These are phyloP conservation scores for Colletotrichum viniferum DNA, from an alignment of 2,329 filamentous ascomycete species.

Conservation along the genomic window DNA sequence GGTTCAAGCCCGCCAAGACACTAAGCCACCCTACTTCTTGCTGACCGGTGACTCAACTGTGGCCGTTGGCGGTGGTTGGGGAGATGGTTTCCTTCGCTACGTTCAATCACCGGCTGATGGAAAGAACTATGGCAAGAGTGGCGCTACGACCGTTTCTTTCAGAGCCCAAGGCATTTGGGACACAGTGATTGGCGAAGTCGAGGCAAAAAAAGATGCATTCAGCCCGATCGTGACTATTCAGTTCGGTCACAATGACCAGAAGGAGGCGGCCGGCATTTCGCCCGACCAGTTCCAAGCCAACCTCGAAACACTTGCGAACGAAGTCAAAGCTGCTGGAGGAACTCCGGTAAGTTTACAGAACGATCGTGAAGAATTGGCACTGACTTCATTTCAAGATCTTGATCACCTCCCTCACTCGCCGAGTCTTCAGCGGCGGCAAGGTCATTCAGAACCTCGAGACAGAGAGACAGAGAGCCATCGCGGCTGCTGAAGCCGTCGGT, in stretches of 20 bases:
- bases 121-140: slow-evolving; percentile 60
- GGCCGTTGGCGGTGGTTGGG: slow-evolving; percentile 57
- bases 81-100: slow-evolving; percentile 60
- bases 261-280: slow-evolving; percentile 48
- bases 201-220: slow-evolving; percentile 35
- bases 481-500: slow-evolving; percentile 44
- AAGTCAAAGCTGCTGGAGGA: slow-evolving; percentile 47
- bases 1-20: not conserved
- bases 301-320: slow-evolving; percentile 49
- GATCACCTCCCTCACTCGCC: slow-evolving; percentile 58
- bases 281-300: slow-evolving; percentile 55
- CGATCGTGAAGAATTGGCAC: not conserved
- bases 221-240: slow-evolving; percentile 35
- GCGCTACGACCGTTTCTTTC: slow-evolving; percentile 62
- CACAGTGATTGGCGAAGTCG: slow-evolving; percentile 47
- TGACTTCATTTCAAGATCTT: slow-evolving; percentile 40
- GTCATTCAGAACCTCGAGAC: slow-evolving; percentile 53
- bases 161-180: slow-evolving; percentile 56
- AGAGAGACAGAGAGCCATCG: slow-evolving; percentile 50
- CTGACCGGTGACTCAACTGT: slow-evolving; percentile 57
- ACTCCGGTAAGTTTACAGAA: slow-evolving; percentile 37
- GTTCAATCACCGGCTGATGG: slow-evolving; percentile 54
- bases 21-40: slow-evolving; percentile 47
- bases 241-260: slow-evolving; percentile 70
- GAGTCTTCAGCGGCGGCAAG: slow-evolving; percentile 47